Evolutionary conservation across 2,329 filamentous ascomycete species (phyloP).

Genomic region (Helotiales sp.): DNA sequence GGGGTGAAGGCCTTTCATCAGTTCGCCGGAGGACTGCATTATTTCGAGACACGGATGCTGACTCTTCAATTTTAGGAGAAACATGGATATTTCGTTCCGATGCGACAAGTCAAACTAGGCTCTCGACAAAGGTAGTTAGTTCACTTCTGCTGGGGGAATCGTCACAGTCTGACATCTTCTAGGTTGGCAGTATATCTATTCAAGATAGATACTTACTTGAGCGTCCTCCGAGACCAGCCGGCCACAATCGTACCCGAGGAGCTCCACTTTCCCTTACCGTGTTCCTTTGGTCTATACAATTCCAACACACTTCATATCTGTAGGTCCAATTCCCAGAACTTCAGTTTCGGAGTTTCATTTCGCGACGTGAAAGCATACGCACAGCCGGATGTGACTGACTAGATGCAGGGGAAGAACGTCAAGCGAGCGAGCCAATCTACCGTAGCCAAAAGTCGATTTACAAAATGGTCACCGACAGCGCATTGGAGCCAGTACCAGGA

Average conservation of each 20-base stretch:
- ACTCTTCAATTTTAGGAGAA: slow-evolving; percentile 31
- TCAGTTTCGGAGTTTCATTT: not conserved
- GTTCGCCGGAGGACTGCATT: too few species aligned
- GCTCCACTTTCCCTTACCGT: slow-evolving; percentile 45
- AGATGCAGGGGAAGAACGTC: slow-evolving; percentile 40
- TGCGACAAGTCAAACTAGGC: slow-evolving; percentile 42
- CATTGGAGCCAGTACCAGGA: slow-evolving; percentile 1
- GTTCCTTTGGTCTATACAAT: slow-evolving; percentile 47
- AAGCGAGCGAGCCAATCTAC: slow-evolving; percentile 43
- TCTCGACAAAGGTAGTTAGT: slow-evolving; percentile 45
- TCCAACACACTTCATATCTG: slow-evolving; percentile 46
- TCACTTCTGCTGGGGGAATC: not conserved
- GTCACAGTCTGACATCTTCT: not conserved
- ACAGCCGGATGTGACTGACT: not conserved
- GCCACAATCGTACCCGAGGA: slow-evolving; percentile 46
- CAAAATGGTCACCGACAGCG: slow-evolving; percentile 26
- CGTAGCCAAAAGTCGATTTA: slow-evolving; percentile 35
- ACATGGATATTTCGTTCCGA: slow-evolving; percentile 48
- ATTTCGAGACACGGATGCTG: too few species aligned
- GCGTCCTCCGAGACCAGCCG: slow-evolving; percentile 43
- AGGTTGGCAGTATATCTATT: slow-evolving; percentile 46
- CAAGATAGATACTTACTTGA: slow-evolving; percentile 49
- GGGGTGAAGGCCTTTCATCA: not conserved
- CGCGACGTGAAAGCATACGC: not conserved
- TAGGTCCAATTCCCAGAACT: not conserved